Percentiles rank a stretch among this genome's conserved stretches.
phyloP scores from a whole-genome alignment of 1,284 basidiomycete species.

The Veloporphyrellus conicus region DNA sequence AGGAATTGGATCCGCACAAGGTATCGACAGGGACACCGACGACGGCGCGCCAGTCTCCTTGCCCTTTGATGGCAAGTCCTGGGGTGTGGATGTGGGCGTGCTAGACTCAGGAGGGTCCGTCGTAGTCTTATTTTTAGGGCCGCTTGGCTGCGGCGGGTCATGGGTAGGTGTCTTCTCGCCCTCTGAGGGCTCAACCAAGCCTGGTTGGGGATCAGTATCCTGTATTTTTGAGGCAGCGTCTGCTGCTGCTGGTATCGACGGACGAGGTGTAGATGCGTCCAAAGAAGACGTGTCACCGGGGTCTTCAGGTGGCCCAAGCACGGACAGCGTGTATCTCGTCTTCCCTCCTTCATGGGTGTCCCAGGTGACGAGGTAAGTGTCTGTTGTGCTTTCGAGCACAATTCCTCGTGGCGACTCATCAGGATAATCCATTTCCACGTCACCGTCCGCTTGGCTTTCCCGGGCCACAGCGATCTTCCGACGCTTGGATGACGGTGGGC shows the following conservation, averaged over 20 bases:
- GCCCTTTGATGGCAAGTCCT: not conserved
- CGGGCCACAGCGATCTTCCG: conserved; percentile 16
- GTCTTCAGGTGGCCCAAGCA: conserved; percentile 8
- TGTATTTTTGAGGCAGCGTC: conserved; percentile 7
- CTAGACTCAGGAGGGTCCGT: conserved; percentile 4
- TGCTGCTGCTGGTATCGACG: not conserved
- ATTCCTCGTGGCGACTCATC: conserved; percentile 17
- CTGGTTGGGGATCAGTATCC: not conserved
- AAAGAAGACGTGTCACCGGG: not conserved
- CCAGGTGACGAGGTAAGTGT: conserved; percentile 22
- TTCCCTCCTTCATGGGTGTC: conserved; percentile 7
- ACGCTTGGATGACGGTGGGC: conserved; percentile 23
- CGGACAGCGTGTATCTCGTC: conserved; percentile 18
- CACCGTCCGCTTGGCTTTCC: conserved; percentile 11
- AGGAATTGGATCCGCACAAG: not conserved
- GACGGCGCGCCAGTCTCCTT: not conserved
- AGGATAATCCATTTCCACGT: conserved; percentile 8
- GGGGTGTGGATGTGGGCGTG: not conserved
- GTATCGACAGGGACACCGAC: conserved; percentile 1
- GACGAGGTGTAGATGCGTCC: not conserved
- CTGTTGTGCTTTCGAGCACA: conserved; percentile 24
- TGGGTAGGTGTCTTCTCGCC: not conserved
- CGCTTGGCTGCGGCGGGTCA: not conserved
- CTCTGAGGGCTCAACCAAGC: not conserved
- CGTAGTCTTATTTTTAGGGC: not conserved